Evolutionary conservation across 257 asterid species (phyloP).

Genomic region (Pogostemon cablin): DNA sequence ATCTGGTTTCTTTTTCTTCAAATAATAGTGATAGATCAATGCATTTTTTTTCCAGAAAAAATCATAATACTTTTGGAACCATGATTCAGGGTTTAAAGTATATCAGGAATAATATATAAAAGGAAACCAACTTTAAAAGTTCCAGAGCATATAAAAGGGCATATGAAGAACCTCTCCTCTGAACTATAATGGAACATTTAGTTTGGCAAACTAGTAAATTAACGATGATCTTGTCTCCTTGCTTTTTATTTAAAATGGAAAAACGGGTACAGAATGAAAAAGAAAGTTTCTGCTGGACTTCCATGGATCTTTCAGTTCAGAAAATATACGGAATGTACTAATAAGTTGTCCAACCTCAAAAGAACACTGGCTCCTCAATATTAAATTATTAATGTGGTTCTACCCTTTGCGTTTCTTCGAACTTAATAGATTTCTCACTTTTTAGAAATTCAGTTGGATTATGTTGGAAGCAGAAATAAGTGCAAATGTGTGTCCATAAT

Average conservation of each 20-base stretch:
- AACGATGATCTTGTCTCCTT: background rate
- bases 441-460: background rate
- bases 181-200: background rate
- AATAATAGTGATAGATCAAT: background rate
- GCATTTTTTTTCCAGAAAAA: background rate
- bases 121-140: background rate
- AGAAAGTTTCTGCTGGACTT: background rate
- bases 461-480: background rate
- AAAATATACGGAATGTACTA: background rate
- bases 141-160: conserved; percentile 8
- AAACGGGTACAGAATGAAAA: too few relatives aligned
- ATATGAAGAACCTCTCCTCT: background rate
- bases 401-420: background rate
- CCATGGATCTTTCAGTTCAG: background rate
- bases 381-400: background rate
- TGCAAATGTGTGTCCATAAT: background rate
- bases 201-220: background rate
- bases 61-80: background rate
- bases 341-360: background rate
- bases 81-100: conserved; percentile 8
- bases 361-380: background rate
- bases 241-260: background rate
- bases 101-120: background rate
- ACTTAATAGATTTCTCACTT: background rate
- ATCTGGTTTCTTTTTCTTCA: background rate